Conservation (phyloP, 202 grass and related monocot genomes). For the Carex arenaria region DNA sequence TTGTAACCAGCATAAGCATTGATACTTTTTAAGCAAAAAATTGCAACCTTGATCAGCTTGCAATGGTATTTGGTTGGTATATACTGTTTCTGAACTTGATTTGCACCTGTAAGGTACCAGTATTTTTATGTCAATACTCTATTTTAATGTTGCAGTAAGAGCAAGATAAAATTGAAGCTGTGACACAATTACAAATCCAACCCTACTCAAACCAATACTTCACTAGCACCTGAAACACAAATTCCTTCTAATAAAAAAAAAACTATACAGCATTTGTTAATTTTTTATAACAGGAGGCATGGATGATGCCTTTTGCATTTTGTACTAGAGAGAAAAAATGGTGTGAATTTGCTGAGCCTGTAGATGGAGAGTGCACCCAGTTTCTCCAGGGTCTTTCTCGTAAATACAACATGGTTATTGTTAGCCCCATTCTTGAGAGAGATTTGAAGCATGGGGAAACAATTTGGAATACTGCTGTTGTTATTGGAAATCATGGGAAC, state of each 20-base stretch:
- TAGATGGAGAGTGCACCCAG: constrained; percentile 88
- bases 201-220: not conserved
- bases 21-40: not conserved
- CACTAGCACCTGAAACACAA: not conserved
- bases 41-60: not conserved
- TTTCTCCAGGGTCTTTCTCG: constrained; percentile 78
- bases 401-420: constrained; percentile 96
- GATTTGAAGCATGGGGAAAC: constrained; percentile 94
- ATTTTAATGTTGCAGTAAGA: not conserved
- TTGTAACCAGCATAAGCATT: not conserved
- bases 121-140: not conserved
- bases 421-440: constrained; percentile 89
- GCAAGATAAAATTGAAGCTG: not conserved
- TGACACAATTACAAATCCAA: not conserved
- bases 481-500: constrained; percentile 97
- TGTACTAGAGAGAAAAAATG: constrained; percentile 96
- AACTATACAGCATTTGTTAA: constrained; percentile 15
- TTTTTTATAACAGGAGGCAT: constrained; percentile 70
- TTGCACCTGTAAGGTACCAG: not conserved
- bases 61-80: not conserved
- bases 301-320: constrained; percentile 99
- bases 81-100: not conserved
- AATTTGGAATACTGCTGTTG: constrained; percentile 87
- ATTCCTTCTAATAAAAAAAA: not conserved
- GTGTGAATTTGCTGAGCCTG: constrained; percentile 92